phyloP scores from a whole-genome alignment of 176 grass and related monocot species.

The Eragrostis curvula region DNA sequence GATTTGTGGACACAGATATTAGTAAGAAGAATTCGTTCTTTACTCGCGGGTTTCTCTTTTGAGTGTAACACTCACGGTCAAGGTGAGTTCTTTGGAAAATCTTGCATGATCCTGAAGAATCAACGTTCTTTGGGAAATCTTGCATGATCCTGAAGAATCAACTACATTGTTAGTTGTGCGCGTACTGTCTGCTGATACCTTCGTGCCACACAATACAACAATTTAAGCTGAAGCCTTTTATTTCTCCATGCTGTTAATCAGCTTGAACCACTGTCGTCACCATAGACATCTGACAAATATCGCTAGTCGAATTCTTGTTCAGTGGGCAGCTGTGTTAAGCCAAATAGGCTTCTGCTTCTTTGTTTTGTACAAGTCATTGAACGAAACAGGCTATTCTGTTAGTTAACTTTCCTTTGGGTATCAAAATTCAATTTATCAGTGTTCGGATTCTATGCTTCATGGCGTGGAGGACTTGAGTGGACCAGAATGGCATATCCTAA shows the following conservation, averaged over 20 bases:
- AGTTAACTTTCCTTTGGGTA: conserved; percentile 30
- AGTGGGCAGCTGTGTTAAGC: neutral
- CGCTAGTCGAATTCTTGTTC: neutral
- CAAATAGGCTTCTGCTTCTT: conserved; percentile 1
- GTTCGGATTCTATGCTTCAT: neutral
- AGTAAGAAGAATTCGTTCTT: neutral
- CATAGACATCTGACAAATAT: neutral
- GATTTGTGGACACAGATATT: neutral
- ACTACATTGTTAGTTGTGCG: neutral
- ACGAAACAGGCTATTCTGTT: conserved; percentile 16
- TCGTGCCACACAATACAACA: neutral
- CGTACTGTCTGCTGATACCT: neutral
- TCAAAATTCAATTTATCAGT: neutral
- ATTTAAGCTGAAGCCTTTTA: neutral
- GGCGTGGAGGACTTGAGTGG: neutral
- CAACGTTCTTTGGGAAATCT: neutral
- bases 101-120: conserved; percentile 7
- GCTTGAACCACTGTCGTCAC: neutral
- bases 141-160: conserved; percentile 7
- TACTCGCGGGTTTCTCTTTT: neutral
- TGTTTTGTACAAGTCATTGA: conserved; percentile 3
- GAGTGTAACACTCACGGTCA: neutral
- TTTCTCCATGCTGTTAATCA: neutral
- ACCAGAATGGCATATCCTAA: neutral
- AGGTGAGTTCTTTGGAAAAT: neutral